Base-by-base conservation (phyloP, 306 rosid genomes). In the Vachellia pachyceras region DNA sequence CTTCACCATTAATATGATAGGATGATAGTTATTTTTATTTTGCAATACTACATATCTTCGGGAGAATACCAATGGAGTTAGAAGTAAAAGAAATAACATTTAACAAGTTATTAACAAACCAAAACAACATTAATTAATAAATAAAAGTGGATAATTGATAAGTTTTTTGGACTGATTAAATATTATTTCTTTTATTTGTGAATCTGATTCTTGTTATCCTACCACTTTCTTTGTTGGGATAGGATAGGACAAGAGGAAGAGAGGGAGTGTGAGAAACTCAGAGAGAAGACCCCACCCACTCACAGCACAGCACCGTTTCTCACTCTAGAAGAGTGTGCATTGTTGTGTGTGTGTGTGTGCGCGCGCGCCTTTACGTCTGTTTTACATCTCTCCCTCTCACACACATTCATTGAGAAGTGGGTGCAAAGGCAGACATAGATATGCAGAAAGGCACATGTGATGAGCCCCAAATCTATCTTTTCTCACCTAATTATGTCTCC, bases 331-430 rank as follows among this genome's bases (percentile, higher is more conserved):
- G 42, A 89, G 87, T 82, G 89, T 89, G 90, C 94, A 94, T 49
- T 14, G 4, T n/a, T n/a, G n/a, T 14, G n/a, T 45, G 10, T 45
- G 10, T 13, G 3, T 47, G 13, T 3, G 15, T 88, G n/a, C n/a
- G n/a, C n/a, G n/a, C n/a, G n/a, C n/a, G 90, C 92, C 97, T 91
- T 94, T 94, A 95, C 98, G 92, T 94, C 89, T 82, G 83, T 91
- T 92, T 92, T 89, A 94, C 98, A 91, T 76, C 85, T 89, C 87
- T n/a, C n/a, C n/a, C n/a, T n/a, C n/a, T n/a, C n/a, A n/a, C n/a
- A n/a, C n/a, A n/a, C 73, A 18, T 60, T 77, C 58, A 89, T 74
- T 18, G 22, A 54, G 3, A 86, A 70, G 89, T n/a, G 88, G 94
- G 89, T 88, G 95, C 88, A 90, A 90, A 92, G 92, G 83, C 64